phyloP scores from a whole-genome alignment of 2,329 filamentous ascomycete genomes.

The Stachybotrys chlorohalonatus region DNA sequence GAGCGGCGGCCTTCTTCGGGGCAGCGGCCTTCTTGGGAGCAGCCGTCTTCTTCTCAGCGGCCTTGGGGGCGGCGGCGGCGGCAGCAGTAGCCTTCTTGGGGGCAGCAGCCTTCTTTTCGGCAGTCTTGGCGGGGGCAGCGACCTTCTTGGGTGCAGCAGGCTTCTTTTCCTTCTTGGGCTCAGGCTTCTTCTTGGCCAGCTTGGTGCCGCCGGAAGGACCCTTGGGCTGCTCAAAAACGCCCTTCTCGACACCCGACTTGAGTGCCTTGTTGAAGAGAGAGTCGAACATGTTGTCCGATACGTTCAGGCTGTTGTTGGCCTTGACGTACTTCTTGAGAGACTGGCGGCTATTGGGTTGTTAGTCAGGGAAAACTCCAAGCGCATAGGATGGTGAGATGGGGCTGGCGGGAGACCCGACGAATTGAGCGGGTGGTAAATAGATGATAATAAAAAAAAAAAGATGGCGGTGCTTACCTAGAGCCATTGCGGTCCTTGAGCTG shows the following conservation, averaged over 20 bases:
- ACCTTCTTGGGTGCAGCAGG: conserved; percentile 19
- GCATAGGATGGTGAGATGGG: background rate
- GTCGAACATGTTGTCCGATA: conserved; percentile 49
- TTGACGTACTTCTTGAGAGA: conserved; percentile 53
- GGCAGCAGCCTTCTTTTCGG: conserved; percentile 37
- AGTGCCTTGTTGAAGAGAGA: conserved; percentile 81
- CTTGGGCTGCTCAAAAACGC: conserved; percentile 83
- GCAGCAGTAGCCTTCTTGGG: conserved; percentile 25
- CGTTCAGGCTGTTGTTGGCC: conserved; percentile 41
- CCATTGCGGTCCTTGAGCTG: conserved; percentile 56
- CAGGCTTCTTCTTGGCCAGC: conserved; percentile 68
- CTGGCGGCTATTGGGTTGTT: conserved; percentile 37
- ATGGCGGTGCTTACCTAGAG: conserved; percentile 26
- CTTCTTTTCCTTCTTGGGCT: conserved; percentile 29
- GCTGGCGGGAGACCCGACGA: background rate
- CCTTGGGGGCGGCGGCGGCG: conserved; percentile 1
- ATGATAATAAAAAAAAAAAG: background rate
- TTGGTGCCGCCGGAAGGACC: conserved; percentile 86
- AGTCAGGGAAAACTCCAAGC: conserved; percentile 1
- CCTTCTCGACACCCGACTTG: conserved; percentile 74
- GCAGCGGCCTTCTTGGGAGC: conserved; percentile 20
- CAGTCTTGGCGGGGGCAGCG: conserved; percentile 19
- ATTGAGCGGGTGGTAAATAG: no score
- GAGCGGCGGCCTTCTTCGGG: conserved; percentile 24
- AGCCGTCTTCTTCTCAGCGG: conserved; percentile 15